phyloP scores from a whole-genome alignment of 225 moss, liverwort and hornwort species.

The Thuidium tamariscinum region DNA sequence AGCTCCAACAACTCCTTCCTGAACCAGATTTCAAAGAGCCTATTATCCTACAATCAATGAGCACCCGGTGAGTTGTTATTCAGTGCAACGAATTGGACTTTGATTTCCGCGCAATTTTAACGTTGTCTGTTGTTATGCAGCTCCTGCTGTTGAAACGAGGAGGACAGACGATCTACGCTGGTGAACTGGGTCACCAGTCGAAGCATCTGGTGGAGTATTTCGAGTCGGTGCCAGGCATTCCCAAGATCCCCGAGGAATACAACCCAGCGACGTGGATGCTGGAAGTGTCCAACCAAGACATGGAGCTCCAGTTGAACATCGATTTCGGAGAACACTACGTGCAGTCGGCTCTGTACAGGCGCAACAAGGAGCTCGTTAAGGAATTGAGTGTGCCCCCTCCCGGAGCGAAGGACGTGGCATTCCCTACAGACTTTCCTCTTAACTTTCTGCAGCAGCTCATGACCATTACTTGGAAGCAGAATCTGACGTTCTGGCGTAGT shows the following conservation, averaged over 20 bases:
- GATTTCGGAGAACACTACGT: slow-evolving; percentile 18
- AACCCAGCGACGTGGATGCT: slow-evolving; percentile 55
- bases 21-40: background rate
- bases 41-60: background rate
- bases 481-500: slow-evolving; percentile 35
- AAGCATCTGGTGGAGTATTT: slow-evolving; percentile 33
- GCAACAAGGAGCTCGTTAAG: slow-evolving; percentile 30
- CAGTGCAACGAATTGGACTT: background rate
- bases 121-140: background rate
- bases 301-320: slow-evolving; percentile 3
- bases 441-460: background rate
- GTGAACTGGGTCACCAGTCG: slow-evolving; percentile 22
- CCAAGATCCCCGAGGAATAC: slow-evolving; percentile 31
- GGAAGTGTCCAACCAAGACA: slow-evolving; percentile 22
- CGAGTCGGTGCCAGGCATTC: slow-evolving; percentile 20
- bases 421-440: slow-evolving; percentile 27
- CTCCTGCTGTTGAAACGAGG: slow-evolving; percentile 39
- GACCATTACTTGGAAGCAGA: slow-evolving; percentile 30
- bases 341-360: slow-evolving; percentile 6
- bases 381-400: slow-evolving; percentile 13
- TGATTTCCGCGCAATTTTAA: background rate
- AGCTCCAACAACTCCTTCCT: background rate
- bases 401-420: slow-evolving; percentile 6
- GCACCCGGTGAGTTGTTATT: background rate
- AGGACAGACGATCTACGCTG: slow-evolving; percentile 36